A percentile compares a stretch with the other conserved stretches of the same genome.
Evolutionary conservation across 140 eudicot genomes (phyloP).

Genomic region (Flaveria floridana): DNA sequence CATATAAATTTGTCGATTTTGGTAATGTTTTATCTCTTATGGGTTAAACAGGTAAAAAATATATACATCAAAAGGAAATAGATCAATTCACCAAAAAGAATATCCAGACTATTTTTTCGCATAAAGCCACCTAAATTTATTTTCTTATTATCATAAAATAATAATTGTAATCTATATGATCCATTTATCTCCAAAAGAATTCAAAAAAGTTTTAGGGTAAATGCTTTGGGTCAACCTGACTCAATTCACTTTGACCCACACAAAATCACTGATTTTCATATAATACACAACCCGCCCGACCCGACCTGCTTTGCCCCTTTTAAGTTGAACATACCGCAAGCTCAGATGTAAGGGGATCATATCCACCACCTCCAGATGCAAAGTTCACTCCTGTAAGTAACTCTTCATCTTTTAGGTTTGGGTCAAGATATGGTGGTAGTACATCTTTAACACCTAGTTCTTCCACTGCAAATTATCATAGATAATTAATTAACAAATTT

Average conservation of each 20-base stretch:
- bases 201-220: not conserved
- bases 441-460: slow-evolving; percentile 62
- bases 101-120: not conserved
- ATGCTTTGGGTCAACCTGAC: not conserved
- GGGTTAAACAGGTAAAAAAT: not conserved
- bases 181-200: not conserved
- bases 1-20: not conserved
- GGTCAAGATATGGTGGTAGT: slow-evolving; percentile 64
- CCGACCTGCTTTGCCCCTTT: not conserved
- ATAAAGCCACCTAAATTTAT: not conserved
- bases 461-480: slow-evolving; percentile 45
- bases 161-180: not conserved
- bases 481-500: not conserved
- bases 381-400: slow-evolving; percentile 67
- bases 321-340: slow-evolving; percentile 37
- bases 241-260: not conserved
- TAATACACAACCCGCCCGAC: not conserved
- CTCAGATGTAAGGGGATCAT: slow-evolving; percentile 63
- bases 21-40: too few relatives aligned
- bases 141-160: not conserved
- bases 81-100: not conserved
- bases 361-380: slow-evolving; percentile 82
- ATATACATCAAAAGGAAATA: not conserved
- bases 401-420: slow-evolving; percentile 46
- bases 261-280: not conserved